These are phyloP conservation scores for Yamadazyma triangularis DNA, from an alignment of 1,139 yeast genomes.

Conservation along the genomic window DNA sequence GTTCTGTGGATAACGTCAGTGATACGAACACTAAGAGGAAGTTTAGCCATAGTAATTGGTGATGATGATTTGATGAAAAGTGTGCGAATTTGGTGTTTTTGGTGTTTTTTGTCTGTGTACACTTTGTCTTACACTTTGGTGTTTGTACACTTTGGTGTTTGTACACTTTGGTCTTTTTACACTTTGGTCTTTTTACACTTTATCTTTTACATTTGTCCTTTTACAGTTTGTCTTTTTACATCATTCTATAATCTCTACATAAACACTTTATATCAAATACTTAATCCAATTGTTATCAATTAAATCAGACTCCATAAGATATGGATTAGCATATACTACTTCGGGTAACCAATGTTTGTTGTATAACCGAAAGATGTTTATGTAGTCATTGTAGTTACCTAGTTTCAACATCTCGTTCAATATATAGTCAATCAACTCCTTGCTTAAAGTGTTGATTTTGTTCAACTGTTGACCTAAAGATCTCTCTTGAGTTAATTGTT, in stretches of 20 bases:
- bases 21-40: constrained; percentile 46
- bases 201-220: too few relatives aligned
- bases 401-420: constrained; percentile 21
- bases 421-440: constrained; percentile 25
- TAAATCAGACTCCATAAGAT: constrained; percentile 33
- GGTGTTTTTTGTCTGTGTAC: constrained; percentile 1
- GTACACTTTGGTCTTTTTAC: too few relatives aligned
- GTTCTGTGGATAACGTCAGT: constrained; percentile 83
- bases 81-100: neutral
- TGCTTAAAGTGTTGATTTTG: constrained; percentile 19
- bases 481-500: constrained; percentile 1
- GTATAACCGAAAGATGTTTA: constrained; percentile 32
- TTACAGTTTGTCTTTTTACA: too few relatives aligned
- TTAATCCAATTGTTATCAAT: constrained; percentile 36
- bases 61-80: constrained; percentile 1
- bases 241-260: neutral
- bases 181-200: too few relatives aligned
- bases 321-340: constrained; percentile 39
- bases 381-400: constrained; percentile 21
- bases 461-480: constrained; percentile 4
- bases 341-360: constrained; percentile 42
- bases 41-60: constrained; percentile 22
- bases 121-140: too few relatives aligned
- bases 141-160: too few relatives aligned
- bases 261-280: constrained; percentile 25